Conservation (phyloP, 331 rosid species). For the Telfairia occidentalis region DNA sequence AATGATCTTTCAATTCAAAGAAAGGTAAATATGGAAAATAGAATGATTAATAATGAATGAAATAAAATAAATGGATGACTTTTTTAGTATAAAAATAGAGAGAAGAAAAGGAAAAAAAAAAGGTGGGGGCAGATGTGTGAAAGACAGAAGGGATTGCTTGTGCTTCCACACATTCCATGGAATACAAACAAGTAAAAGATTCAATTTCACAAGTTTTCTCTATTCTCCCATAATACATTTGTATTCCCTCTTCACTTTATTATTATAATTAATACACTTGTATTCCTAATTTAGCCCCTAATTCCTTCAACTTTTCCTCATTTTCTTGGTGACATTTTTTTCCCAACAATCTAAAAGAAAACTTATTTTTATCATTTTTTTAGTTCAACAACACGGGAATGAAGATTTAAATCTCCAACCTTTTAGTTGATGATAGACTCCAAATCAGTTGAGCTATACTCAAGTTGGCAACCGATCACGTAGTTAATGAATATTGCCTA, state of each 20-base stretch:
- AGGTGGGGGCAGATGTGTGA: slow-evolving; percentile 32
- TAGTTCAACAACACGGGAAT: too few species aligned
- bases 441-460: too few species aligned
- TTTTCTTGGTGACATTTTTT: too few species aligned
- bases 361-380: too few species aligned
- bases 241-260: slow-evolving; percentile 26
- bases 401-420: too few species aligned
- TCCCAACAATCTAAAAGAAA: too few species aligned
- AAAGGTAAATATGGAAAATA: not conserved
- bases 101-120: slow-evolving; percentile 5
- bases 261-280: not conserved
- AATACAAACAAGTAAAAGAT: slow-evolving; percentile 24
- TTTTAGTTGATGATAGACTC: too few species aligned
- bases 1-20: not conserved
- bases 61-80: slow-evolving; percentile 5
- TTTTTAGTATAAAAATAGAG: slow-evolving; percentile 8
- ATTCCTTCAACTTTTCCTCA: too few species aligned
- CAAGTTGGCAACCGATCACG: not conserved
- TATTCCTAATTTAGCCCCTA: slow-evolving; percentile 1
- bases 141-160: slow-evolving; percentile 72
- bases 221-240: slow-evolving; percentile 16
- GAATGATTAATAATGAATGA: not conserved
- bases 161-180: slow-evolving; percentile 31
- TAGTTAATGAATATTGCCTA: too few species aligned
- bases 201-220: slow-evolving; percentile 11